Evolutionary conservation across 129 eudicot genomes (phyloP), one percentile per base, ranked within the genome.

Genomic region (Ambrosia artemisiifolia): DNA sequence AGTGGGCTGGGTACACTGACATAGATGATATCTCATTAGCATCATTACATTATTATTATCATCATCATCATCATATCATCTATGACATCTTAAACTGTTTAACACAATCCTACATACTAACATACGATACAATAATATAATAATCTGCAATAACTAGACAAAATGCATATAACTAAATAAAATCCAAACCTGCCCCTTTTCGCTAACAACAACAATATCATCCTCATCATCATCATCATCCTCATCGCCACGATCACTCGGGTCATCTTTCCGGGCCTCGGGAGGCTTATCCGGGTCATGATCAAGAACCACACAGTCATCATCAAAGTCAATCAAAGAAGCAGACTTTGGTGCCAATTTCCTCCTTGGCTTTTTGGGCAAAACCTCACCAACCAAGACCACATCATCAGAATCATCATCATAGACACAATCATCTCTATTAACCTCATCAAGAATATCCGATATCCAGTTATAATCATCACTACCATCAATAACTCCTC

Each of bases 241-340:
- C 2, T n/a, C 83, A 7, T 61, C 72, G n/a, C 7, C 44, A 5
- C 38, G 70, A 72, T 32, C 43, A 8, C 3, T 72, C 12, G 9
- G 24, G n/a, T 28, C 17, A 43, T 61, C 79, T 51, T 35, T 78
- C 67, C 33, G 63, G 13, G 59, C 46, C 9, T 33, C 78, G 69
- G 68, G 68, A 10, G 81, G 82, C 70, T 86, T 83, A 77, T 87
- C 95, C 0, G 98, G 96, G 56, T 92, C 89, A 24, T 88, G 85
- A 50, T 92, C 96, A 78, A 92, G 82, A 65, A 92, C 69, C 75
- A 88, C 85, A 79, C 98, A 92, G 38, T 91, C 97, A 57, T 86
- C 96, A 64, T 91, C 95, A 14, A 56, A 59, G 20, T 80, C 85
- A 50, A 44, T n/a, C 7, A 70, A 42, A 48, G 65, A 32, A 34